Base-by-base conservation (phyloP, 495 filamentous ascomycete genomes). In the Cercophora samala region DNA sequence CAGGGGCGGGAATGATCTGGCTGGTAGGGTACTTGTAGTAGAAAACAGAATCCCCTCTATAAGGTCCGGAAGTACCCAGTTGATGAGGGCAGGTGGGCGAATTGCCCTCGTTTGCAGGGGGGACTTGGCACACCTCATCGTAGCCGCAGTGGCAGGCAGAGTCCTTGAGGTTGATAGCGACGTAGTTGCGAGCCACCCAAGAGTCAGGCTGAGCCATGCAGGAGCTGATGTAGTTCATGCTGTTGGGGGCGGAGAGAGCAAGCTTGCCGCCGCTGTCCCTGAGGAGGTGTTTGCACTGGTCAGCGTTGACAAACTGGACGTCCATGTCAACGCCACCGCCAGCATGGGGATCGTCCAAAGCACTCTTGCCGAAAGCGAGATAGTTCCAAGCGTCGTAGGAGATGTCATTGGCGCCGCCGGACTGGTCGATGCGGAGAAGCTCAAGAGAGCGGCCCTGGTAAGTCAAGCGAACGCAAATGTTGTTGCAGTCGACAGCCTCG, bases 341-440 rank as follows among this genome's bases (percentile, higher is more conserved):
- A 1, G 73, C 70, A 15, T 74, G 72, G 15, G 77, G 79, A 0
- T 64, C 58, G 0, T 24, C 64, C 2, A 72, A 70, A 3, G 80
- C 79, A 22, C 72, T 72, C 32, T 72, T 62, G 60, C 79, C 79
- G 0, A 78, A 80, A 42, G 73, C 67, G 4, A 82, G 78, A 42
- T 75, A 80, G 67, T 77, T 78, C 73, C 76, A 81, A 32, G 80
- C 77, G 61, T 81, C 79, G 70, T 80, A 81, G 29, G 73, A 76
- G 59, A 81, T 73, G 37, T 81, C 79, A 67, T 78, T 71, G 5
- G 78, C 78, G 62, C 77, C 78, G 24, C 75, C 67, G n/a, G 78
- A 81, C 60, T 76, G 74, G 64, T 81, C 79, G 54, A 81, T 70
- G 66, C 77, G 77, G 4, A 82, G 73, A 0, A 82, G 74, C 3